Base-by-base conservation (phyloP, 2,329 filamentous ascomycete genomes). In the Aspergillus glaucus region DNA sequence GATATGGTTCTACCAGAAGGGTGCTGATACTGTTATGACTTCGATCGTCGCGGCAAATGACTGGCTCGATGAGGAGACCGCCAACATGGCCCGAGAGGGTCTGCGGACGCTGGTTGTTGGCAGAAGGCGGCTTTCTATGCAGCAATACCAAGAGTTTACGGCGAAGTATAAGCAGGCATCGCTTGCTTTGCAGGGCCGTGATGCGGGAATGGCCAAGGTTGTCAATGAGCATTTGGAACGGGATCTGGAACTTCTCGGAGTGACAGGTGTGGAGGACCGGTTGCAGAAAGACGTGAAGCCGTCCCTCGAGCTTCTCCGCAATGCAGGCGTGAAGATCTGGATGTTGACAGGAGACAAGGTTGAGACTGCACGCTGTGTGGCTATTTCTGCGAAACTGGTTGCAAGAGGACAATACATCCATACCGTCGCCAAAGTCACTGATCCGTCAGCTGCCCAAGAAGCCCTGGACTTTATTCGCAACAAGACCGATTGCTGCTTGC, bases 261-360 rank as follows among this genome's bases (percentile, higher is more conserved):
- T 98, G 10, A 98, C 93, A 1, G 93, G 93, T 55, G 93, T 98
- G 0, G 94, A 98, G 69, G 93, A 98, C 70, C 95, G 95, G 65
- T 80, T 98, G 10, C 93, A 98, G 66, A 85, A 85, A 54, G 90
- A 97, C 62, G 93, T 98, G 62, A 98, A 97, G 67, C 87, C 92
- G 1, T 95, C 90, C 0, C 78, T 98, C 5, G 94, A 98, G 68
- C 81, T 98, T 4, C 80, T 98, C 46, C 88, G 93, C 56, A 98
- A 98, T 61, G 93, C 93, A 0, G 93, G 93, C 22, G 93, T 98
- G 72, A 97, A 97, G 69, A 97, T 98, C 45, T 98, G 93, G 93
- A 98, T 98, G 93, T 77, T 98, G 65, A 98, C 93, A 0, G 93
- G 93, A 43, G 93, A 98, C 76, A 98, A 98, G 71, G 88, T 98